Base-by-base conservation (phyloP, 805 yeast species). In the Myxozyma melibiosi region DNA sequence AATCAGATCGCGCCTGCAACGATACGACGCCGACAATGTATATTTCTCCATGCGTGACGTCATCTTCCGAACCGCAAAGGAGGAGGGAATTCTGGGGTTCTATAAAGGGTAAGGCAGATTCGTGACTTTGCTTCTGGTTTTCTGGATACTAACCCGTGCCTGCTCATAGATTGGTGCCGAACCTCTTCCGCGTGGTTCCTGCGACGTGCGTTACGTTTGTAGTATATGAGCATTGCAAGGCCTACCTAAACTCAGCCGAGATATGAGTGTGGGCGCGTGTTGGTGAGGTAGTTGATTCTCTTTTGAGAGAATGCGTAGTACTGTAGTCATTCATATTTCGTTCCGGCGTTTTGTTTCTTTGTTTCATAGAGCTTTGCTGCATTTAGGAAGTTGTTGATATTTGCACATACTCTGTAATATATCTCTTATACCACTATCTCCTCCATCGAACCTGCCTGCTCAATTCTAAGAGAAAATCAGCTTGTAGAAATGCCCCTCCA, bases 131-230 rank as follows among this genome's bases (percentile, higher is more conserved):
- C 24, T 22, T 27, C n/a, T 42, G 8, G 28, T 35, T 16, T 31
- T 34, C 28, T 27, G 4, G n/a, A 39, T 46, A 9, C 4, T 38
- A 38, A 16, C 20, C 34, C 30, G 16, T 47, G n/a, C 13, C 42
- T 30, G 39, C 25, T 5, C 16, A 9, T 31, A 60, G 64, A 0
- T 71, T 94, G 16, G 73, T 82, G 1, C 86, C 96, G 1, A 91
- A 90, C 62, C 68, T 92, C 16, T 57, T 88, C 1, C 76, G 98
- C 45, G 96, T 92, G 0, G 78, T 94, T 3, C 99, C 99, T 0
- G 90, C 97, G 1, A 91, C 97, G 3, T 88, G 96, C 68, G 80
- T 91, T 11, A 94, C 98, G 0, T 90, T 94, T 69, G 76, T 86
- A 4, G 87, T 87, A 4, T 94, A 94, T 67, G 99, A 94, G 68